Percentiles rank a stretch among this genome's conserved stretches.
phyloP scores from a whole-genome alignment of 805 yeast species.

The Yamadazyma phyllophila region DNA sequence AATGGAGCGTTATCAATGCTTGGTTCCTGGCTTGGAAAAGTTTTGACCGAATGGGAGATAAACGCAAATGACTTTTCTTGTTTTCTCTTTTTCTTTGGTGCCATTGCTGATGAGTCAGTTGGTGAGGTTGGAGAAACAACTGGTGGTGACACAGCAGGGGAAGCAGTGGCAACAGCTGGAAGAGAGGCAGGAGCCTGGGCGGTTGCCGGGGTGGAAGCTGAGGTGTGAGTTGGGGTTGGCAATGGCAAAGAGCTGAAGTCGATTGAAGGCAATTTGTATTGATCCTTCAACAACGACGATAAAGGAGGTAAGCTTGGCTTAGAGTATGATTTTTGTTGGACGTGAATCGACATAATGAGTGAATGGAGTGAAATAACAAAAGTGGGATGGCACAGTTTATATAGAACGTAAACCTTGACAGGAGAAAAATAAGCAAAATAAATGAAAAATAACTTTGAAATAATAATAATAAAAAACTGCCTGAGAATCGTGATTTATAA shows the following conservation, averaged over 20 bases:
- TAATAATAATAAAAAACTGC: not conserved
- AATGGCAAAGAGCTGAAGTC: constrained; percentile 5
- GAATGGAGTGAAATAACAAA: not conserved
- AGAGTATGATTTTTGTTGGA: constrained; percentile 35
- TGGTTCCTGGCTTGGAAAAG: constrained; percentile 82
- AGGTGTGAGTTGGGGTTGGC: constrained; percentile 7
- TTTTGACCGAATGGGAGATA: constrained; percentile 88
- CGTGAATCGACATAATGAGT: constrained; percentile 6
- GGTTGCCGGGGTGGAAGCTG: constrained; percentile 1
- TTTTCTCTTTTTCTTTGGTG: constrained; percentile 12
- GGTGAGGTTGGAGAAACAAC: constrained; percentile 1
- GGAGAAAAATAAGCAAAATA: not conserved
- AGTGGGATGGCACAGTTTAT: constrained; percentile 1
- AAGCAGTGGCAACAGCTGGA: not conserved
- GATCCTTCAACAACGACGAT: constrained; percentile 28
- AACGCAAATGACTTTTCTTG: constrained; percentile 62
- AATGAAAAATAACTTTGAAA: not conserved
- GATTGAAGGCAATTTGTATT: constrained; percentile 13
- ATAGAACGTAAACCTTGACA: constrained; percentile 1
- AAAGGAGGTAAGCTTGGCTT: constrained; percentile 41
- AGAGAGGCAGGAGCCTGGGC: constrained; percentile 1
- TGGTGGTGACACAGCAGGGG: not conserved
- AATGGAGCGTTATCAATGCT: constrained; percentile 85
- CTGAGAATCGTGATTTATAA: constrained; percentile 7
- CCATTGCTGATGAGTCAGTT: constrained; percentile 6